Evolutionary conservation across 768 basidiomycete species (phyloP).

Genomic region (Rhodotorula kratochvilovae): DNA sequence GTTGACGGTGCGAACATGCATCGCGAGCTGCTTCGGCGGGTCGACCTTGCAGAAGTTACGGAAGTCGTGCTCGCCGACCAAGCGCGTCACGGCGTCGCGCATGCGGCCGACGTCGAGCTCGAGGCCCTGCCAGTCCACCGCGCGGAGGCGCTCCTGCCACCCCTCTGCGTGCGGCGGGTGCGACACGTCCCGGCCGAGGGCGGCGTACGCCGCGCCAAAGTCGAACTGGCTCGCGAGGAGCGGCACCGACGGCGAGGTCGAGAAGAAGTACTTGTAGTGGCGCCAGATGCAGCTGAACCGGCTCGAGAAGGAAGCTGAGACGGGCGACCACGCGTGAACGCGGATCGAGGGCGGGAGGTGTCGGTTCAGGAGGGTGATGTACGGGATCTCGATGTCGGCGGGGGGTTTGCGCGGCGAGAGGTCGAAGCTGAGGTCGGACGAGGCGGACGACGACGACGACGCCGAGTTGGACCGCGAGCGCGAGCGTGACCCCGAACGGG

Average conservation of each 20-base stretch:
- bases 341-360: slow-evolving; percentile 85
- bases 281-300: slow-evolving; percentile 78
- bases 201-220: slow-evolving; percentile 32
- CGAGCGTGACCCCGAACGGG: background rate
- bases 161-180: slow-evolving; percentile 6
- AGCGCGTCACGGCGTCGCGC: slow-evolving; percentile 63
- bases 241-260: slow-evolving; percentile 48
- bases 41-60: slow-evolving; percentile 93
- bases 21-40: slow-evolving; percentile 79
- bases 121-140: slow-evolving; percentile 25
- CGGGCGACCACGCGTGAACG: slow-evolving; percentile 88
- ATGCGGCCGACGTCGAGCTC: slow-evolving; percentile 68
- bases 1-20: slow-evolving; percentile 66
- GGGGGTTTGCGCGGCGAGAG: slow-evolving; percentile 28
- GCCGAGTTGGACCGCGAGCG: slow-evolving; percentile 2
- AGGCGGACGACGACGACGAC: slow-evolving; percentile 1
- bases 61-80: slow-evolving; percentile 90
- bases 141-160: slow-evolving; percentile 20
- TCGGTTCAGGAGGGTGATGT: slow-evolving; percentile 74
- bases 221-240: slow-evolving; percentile 36
- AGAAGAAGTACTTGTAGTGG: slow-evolving; percentile 98
- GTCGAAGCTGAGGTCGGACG: background rate
- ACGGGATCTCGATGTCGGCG: slow-evolving; percentile 59
- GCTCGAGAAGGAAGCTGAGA: slow-evolving; percentile 71
- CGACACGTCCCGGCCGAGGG: background rate